Evolutionary conservation across 768 basidiomycete genomes (phyloP).

Genomic region (Suillus fuscotomentosus): DNA sequence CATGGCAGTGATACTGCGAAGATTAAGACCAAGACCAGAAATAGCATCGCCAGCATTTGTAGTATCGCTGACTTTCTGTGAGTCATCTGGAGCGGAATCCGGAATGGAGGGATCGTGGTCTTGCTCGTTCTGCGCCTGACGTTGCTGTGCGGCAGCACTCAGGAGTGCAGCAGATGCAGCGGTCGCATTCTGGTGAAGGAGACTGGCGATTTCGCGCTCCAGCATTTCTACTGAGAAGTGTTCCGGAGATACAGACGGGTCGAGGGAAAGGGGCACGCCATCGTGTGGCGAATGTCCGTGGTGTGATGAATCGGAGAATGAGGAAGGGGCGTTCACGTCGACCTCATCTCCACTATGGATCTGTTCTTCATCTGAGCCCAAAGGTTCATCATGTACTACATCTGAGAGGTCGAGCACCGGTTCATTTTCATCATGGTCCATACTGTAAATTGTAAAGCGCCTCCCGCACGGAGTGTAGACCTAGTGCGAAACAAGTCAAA

Average conservation of each 20-base stretch:
- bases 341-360: constrained; percentile 27
- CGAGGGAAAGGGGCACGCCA: constrained; percentile 37
- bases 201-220: constrained; percentile 72
- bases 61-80: constrained; percentile 7
- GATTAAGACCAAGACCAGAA: constrained; percentile 49
- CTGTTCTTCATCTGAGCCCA: constrained; percentile 53
- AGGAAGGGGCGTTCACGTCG: constrained; percentile 29
- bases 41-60: constrained; percentile 12
- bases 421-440: constrained; percentile 56
- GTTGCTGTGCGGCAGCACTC: constrained; percentile 67
- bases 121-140: constrained; percentile 44
- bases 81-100: constrained; percentile 22
- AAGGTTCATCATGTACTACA: constrained; percentile 79
- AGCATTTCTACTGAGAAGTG: constrained; percentile 69
- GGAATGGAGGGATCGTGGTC: constrained; percentile 33
- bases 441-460: constrained; percentile 21
- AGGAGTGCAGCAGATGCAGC: constrained; percentile 64
- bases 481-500: background rate
- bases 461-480: background rate
- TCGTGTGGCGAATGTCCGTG: constrained; percentile 16
- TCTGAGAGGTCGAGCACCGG: constrained; percentile 75
- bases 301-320: constrained; percentile 20
- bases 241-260: constrained; percentile 40
- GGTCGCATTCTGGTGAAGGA: constrained; percentile 74
- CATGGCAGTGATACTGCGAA: constrained; percentile 73